phyloP scores from a whole-genome alignment of 2,329 filamentous ascomycete species.

The Claviceps maximensis region DNA sequence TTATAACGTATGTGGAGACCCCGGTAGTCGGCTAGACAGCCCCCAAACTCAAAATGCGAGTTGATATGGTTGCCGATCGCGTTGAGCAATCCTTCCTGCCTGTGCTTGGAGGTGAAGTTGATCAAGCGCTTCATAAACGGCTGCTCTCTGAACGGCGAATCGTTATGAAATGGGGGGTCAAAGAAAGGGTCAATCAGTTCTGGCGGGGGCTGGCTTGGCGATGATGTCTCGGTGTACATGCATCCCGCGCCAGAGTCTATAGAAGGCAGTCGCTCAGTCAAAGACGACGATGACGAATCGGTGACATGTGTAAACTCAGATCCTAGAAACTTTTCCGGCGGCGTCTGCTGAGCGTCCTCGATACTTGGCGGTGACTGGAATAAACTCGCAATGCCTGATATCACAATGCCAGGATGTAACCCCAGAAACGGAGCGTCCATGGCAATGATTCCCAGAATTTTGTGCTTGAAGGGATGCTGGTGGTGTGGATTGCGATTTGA shows the following conservation, averaged over 20 bases:
- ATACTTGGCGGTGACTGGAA: no score
- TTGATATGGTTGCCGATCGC: slow-evolving; percentile 59
- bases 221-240: neutral
- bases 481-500: slow-evolving; percentile 21
- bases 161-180: slow-evolving; percentile 65
- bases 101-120: slow-evolving; percentile 75
- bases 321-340: no score
- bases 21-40: slow-evolving; percentile 63
- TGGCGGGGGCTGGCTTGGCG: slow-evolving; percentile 8
- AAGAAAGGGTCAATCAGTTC: slow-evolving; percentile 53
- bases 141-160: slow-evolving; percentile 54
- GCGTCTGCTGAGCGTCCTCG: no score
- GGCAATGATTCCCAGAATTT: slow-evolving; percentile 74
- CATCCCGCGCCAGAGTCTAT: slow-evolving; percentile 6
- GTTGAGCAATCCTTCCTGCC: slow-evolving; percentile 49
- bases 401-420: no score
- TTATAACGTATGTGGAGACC: slow-evolving; percentile 59
- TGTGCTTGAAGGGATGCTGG: slow-evolving; percentile 47
- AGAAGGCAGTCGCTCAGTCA: slow-evolving; percentile 7
- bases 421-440: no score
- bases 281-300: slow-evolving; percentile 8
- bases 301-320: slow-evolving; percentile 14
- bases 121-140: slow-evolving; percentile 54
- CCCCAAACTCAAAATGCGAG: slow-evolving; percentile 73
- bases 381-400: no score